phyloP scores from a whole-genome alignment of 2,329 filamentous ascomycete species.

The Nemania sp. region DNA sequence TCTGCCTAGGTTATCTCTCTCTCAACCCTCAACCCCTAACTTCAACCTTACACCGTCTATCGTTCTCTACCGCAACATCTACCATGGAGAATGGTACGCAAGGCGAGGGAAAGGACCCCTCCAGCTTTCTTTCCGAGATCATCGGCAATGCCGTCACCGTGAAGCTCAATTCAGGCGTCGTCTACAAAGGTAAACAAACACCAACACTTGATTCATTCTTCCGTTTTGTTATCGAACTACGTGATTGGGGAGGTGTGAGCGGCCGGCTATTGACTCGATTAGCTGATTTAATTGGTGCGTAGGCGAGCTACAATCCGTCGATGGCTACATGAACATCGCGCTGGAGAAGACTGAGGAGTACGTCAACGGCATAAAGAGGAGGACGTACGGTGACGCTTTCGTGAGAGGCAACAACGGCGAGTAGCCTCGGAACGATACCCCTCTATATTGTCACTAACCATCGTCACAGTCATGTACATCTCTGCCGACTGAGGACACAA shows the following conservation, averaged over 20 bases:
- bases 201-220: background rate
- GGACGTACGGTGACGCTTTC: constrained; percentile 92
- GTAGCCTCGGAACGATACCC: background rate
- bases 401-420: constrained; percentile 93
- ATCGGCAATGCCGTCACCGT: constrained; percentile 93
- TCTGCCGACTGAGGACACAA: constrained; percentile 59
- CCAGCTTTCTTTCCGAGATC: constrained; percentile 90
- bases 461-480: constrained; percentile 67
- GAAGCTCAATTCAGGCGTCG: constrained; percentile 97
- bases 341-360: constrained; percentile 94
- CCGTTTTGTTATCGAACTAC: too few species aligned
- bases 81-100: constrained; percentile 77
- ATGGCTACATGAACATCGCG: constrained; percentile 99
- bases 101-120: constrained; percentile 85
- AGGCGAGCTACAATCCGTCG: constrained; percentile 96
- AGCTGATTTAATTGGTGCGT: constrained; percentile 1
- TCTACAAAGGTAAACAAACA: constrained; percentile 82
- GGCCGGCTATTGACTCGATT: background rate
- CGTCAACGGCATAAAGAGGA: constrained; percentile 80
- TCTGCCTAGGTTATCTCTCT: background rate
- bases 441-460: constrained; percentile 26
- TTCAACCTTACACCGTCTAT: background rate
- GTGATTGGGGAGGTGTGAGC: too few species aligned
- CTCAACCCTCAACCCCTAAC: too few species aligned
- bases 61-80: background rate